Base-by-base conservation (phyloP, 352 stramenopile genomes). In the Globisporangium megalacanthum region DNA sequence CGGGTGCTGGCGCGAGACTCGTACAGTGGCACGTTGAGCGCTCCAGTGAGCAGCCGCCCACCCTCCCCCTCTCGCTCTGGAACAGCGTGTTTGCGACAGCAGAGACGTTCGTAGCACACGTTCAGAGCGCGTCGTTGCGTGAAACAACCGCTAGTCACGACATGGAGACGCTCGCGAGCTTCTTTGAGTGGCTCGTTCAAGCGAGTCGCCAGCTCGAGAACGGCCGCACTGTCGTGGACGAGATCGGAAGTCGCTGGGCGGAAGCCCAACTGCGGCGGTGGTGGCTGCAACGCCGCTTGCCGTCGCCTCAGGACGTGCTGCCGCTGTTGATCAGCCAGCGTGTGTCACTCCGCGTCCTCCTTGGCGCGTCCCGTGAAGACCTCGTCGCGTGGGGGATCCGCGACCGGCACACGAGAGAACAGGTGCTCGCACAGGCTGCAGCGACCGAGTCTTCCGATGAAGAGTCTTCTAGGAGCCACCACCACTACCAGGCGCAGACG, bases 301-400 rank as follows among this genome's bases (percentile, higher is more conserved):
- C 73, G 17, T 77, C 60, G 7, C 70, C 69, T 8, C 63, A 82
- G 35, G 49, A 74, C 0, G 68, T 83, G 35, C 63, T 85, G 8
- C 55, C 64, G 19, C 48, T 72, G 39, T 58, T 90, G 0, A 33
- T 83, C 20, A 60, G 58, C 14, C 70, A 80, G 10, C 67, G 80
- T 11, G 60, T 88, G 41, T 70, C 77, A 3, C 58, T 90, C 6
- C 51, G 66, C 3, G 64, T 56, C 41, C 55, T 90, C n/a, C 64
- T 79, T 46, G 62, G 60, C 14, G 77, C 80, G 25, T 87, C 80
- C 9, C 72, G 77, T 7, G 80, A 90, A 63, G 80, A 87, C 35
- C 54, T 90, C 0, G 80, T 88, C n/a, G 79, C 75, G 0, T 90
- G 77, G 77, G 77, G 77, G 3, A 69, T 90, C 39, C 60, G 65